Conservation (phyloP, 208 protist species). For the Tritrichomonas musculus region DNA sequence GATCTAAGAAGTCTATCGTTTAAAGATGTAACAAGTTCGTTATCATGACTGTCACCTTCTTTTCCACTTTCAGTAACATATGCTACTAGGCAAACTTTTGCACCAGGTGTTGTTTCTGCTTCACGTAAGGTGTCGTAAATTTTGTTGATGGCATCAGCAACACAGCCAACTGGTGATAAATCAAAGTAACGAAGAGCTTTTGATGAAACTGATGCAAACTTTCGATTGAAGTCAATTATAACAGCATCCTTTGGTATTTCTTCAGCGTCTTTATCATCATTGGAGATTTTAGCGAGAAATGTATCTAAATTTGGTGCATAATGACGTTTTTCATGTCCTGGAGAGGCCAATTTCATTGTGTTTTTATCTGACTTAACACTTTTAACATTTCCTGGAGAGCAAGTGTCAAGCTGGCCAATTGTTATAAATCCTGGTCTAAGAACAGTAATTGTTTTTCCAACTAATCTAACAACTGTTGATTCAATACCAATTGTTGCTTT, state of each 20-base stretch:
- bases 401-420: not conserved
- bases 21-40: not conserved
- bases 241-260: not conserved
- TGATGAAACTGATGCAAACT: not conserved
- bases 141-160: not conserved
- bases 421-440: constrained; percentile 2
- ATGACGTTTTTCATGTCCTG: not conserved
- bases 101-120: not conserved
- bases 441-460: not conserved
- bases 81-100: not conserved
- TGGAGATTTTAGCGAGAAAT: not conserved
- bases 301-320: not conserved
- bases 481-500: constrained; percentile 31
- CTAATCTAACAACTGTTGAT: constrained; percentile 11
- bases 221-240: not conserved
- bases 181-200: not conserved
- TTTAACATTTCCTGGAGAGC: not conserved
- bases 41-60: not conserved
- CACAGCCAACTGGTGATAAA: not conserved
- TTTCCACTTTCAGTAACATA: not conserved
- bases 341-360: not conserved
- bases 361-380: not conserved
- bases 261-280: not conserved
- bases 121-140: not conserved
- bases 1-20: not conserved